Evolutionary conservation across 768 basidiomycete genomes (phyloP).

Genomic region (Pisolithus tinctorius): DNA sequence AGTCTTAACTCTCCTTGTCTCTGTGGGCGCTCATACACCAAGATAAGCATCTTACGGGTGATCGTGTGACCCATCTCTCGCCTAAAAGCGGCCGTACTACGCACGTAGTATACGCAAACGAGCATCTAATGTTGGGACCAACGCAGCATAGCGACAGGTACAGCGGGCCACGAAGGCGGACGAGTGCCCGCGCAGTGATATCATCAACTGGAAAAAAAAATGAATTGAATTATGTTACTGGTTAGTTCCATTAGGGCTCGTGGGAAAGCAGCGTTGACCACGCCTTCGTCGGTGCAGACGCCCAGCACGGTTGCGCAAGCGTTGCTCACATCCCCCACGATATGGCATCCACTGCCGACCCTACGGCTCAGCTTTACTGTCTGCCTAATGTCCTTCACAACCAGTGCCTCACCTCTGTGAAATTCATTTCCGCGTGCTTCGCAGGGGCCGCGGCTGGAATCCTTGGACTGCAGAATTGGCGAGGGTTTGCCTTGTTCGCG

Average conservation of each 20-base stretch:
- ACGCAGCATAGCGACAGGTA: background rate
- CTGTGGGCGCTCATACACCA: too few species aligned
- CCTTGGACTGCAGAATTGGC: slow-evolving; percentile 77
- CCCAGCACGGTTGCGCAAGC: background rate
- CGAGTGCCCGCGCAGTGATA: too few species aligned
- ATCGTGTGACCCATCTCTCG: too few species aligned
- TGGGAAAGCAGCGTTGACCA: background rate
- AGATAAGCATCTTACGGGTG: too few species aligned
- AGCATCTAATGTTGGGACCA: background rate
- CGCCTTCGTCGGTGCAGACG: background rate
- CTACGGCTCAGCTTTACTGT: slow-evolving; percentile 56
- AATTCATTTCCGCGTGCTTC: slow-evolving; percentile 79
- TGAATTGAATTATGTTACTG: too few species aligned
- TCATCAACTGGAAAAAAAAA: too few species aligned
- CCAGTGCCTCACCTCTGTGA: slow-evolving; percentile 53
- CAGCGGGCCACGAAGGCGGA: background rate
- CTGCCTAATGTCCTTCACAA: slow-evolving; percentile 63
- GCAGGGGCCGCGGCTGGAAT: slow-evolving; percentile 85
- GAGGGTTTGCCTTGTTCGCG: slow-evolving; percentile 76
- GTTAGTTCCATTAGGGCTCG: background rate
- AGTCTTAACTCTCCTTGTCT: too few species aligned
- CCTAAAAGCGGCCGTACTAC: background rate
- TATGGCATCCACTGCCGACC: slow-evolving; percentile 45
- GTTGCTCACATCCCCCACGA: background rate
- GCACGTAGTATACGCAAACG: background rate